Conservation (phyloP, 768 basidiomycete species). For the Pleurotus platypus region DNA sequence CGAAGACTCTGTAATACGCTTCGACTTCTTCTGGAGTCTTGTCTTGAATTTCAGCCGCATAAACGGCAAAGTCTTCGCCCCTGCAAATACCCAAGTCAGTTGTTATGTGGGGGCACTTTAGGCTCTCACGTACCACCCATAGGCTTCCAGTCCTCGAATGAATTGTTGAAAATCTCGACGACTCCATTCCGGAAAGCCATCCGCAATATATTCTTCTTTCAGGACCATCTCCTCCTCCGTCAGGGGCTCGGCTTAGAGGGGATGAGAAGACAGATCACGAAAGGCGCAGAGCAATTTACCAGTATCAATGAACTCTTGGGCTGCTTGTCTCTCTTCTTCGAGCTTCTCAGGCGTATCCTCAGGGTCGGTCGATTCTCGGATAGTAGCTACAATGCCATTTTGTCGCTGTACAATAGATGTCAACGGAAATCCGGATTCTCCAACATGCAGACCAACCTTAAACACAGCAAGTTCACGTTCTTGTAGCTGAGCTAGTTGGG, state of each 20-base stretch:
- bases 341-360: conserved; percentile 82
- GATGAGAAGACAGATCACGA: not conserved
- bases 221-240: conserved; percentile 82
- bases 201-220: conserved; percentile 73
- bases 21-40: conserved; percentile 78
- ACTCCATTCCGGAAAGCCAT: conserved; percentile 91
- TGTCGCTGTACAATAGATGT: conserved; percentile 37
- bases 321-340: conserved; percentile 73
- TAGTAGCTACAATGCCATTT: conserved; percentile 62
- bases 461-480: conserved; percentile 82
- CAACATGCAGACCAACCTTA: conserved; percentile 42
- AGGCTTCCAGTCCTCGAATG: conserved; percentile 53
- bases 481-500: conserved; percentile 74
- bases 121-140: conserved; percentile 65
- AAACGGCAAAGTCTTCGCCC: conserved; percentile 61
- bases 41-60: conserved; percentile 81
- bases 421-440: not conserved
- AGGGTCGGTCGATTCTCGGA: conserved; percentile 62
- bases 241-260: conserved; percentile 70
- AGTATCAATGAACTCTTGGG: conserved; percentile 85
- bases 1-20: conserved; percentile 79
- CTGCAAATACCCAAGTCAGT: conserved; percentile 24
- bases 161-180: conserved; percentile 93
- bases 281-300: conserved; percentile 37
- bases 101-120: too few species aligned